Conservation (phyloP, 164 flowering plant species). For the Pachysandra terminalis region DNA sequence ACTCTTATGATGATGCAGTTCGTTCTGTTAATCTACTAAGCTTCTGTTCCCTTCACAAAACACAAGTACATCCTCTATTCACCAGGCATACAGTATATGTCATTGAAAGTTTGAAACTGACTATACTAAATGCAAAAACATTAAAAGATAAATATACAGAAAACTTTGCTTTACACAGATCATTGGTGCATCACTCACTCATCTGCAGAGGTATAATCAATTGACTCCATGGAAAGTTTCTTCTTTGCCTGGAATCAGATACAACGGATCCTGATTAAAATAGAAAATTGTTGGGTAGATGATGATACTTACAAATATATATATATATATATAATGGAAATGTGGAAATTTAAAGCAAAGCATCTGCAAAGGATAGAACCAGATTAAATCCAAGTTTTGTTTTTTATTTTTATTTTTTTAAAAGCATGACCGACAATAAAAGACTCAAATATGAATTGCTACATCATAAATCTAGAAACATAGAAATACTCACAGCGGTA, state of each 20-base stretch:
- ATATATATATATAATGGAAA: background rate
- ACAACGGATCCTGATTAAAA: background rate
- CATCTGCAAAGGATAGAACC: background rate
- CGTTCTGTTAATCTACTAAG: background rate
- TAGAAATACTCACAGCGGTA: constrained; percentile 57
- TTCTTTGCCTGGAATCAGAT: constrained; percentile 56
- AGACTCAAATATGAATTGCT: background rate
- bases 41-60: background rate
- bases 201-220: constrained; percentile 53
- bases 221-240: constrained; percentile 81
- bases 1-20: background rate
- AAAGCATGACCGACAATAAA: background rate
- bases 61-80: background rate
- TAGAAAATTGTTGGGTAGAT: background rate
- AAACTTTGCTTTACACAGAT: constrained; percentile 4
- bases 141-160: background rate
- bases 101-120: background rate
- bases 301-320: background rate
- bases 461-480: constrained; percentile 1
- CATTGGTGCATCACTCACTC: constrained; percentile 56
- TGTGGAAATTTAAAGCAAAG: background rate
- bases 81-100: background rate
- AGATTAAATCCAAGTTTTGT: background rate
- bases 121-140: background rate
- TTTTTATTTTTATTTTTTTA: background rate